Percentiles rank a stretch among this genome's conserved stretches.
phyloP scores from a whole-genome alignment of 805 yeast species.

The Scheffersomyces amazonensis region DNA sequence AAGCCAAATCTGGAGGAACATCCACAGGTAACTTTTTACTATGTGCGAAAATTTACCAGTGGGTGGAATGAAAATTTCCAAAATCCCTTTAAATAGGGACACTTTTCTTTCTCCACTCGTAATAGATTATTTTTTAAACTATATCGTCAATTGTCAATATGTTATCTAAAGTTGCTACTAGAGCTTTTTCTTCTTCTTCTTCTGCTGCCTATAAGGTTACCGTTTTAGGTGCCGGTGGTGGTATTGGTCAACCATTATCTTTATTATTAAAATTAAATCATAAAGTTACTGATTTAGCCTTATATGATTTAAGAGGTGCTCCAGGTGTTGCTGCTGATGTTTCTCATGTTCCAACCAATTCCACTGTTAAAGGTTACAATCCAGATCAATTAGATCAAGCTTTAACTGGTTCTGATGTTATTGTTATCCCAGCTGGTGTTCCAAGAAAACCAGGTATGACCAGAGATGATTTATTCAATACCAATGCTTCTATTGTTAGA shows the following conservation, averaged over 20 bases:
- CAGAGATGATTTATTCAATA: slow-evolving; percentile 94
- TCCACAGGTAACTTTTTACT: not conserved
- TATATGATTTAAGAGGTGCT: slow-evolving; percentile 88
- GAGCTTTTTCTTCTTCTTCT: slow-evolving; percentile 69
- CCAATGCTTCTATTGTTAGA: slow-evolving; percentile 93
- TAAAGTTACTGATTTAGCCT: slow-evolving; percentile 80
- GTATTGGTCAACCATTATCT: slow-evolving; percentile 73
- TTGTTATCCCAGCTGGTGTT: slow-evolving; percentile 95
- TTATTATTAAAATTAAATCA: slow-evolving; percentile 78
- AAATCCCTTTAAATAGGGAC: no score
- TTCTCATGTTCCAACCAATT: slow-evolving; percentile 90
- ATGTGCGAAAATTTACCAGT: no score
- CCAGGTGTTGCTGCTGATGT: slow-evolving; percentile 97
- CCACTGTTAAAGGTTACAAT: slow-evolving; percentile 81
- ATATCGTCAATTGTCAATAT: no score
- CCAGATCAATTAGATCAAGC: slow-evolving; percentile 77
- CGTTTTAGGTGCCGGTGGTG: slow-evolving; percentile 86
- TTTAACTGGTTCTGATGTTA: slow-evolving; percentile 75
- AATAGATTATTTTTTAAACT: no score
- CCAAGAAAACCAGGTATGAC: slow-evolving; percentile 99
- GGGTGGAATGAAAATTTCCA: no score
- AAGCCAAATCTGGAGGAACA: slow-evolving; percentile 2
- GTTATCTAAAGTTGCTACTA: slow-evolving; percentile 56
- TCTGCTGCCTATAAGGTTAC: slow-evolving; percentile 67
- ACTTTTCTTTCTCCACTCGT: no score